Percentiles rank a stretch among this genome's conserved stretches.
These are phyloP conservation scores for Russula olivacea DNA, from an alignment of 768 basidiomycete genomes.

Conservation along the genomic window DNA sequence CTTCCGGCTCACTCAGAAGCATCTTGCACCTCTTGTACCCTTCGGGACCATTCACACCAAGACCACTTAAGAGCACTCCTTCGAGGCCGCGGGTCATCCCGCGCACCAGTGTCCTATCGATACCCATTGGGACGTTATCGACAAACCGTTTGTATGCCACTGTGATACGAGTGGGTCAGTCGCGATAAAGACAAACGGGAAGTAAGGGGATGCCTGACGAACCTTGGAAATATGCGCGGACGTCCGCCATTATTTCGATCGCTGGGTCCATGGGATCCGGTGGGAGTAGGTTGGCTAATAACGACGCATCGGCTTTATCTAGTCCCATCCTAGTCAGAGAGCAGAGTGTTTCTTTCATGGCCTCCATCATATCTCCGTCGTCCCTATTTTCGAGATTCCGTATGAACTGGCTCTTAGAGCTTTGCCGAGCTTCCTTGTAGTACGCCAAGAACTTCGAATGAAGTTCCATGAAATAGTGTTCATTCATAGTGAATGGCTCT, in stretches of 20 bases:
- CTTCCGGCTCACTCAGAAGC: conserved; percentile 45
- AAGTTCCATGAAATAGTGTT: conserved; percentile 29
- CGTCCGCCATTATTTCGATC: conserved; percentile 61
- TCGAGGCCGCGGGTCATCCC: conserved; percentile 42
- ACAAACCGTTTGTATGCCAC: conserved; percentile 56
- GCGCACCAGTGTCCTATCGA: conserved; percentile 49
- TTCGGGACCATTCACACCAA: conserved; percentile 44
- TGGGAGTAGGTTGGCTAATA: conserved; percentile 45
- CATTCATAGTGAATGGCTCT: conserved; percentile 27
- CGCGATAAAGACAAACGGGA: not conserved
- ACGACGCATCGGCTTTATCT: conserved; percentile 33
- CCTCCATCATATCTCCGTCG: not conserved
- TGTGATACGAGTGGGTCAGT: conserved; percentile 15
- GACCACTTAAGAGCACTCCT: conserved; percentile 37
- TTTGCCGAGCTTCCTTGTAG: conserved; percentile 35
- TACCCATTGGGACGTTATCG: conserved; percentile 51
- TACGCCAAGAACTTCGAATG: conserved; percentile 44
- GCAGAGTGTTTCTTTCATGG: conserved; percentile 30
- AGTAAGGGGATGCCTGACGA: conserved; percentile 5
- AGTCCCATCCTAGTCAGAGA: conserved; percentile 40
- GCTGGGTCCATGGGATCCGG: conserved; percentile 50
- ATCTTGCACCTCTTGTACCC: conserved; percentile 42
- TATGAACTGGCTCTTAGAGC: not conserved
- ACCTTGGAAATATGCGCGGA: conserved; percentile 74
- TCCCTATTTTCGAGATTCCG: not conserved